Base-by-base conservation (phyloP, 2,329 filamentous ascomycete genomes). In the Ambrosiella beaveri region DNA sequence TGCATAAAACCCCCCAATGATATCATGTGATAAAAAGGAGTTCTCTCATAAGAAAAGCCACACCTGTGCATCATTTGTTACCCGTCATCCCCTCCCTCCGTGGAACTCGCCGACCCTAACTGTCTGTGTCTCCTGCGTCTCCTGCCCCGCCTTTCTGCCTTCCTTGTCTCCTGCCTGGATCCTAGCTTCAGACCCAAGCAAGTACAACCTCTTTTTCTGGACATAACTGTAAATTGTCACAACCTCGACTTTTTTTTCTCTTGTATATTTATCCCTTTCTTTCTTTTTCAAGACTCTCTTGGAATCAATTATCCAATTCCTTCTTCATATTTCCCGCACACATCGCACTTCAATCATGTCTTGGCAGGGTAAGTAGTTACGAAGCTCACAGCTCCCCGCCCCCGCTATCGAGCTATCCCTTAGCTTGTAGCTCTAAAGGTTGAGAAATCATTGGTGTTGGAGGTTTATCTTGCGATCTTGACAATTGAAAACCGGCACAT, bases 291-390 rank as follows among this genome's bases (percentile, higher is more conserved):
- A 57, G 57, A 39, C 38, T 61, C 44, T 27, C 27, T 27, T 27
- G 27, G 52, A 58, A 41, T 53, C 54, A 47, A 35, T 45, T 36
- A 54, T 56, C 7, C 35, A 37, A 39, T 52, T 59, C 45, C 50
- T 41, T 50, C 60, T 54, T 47, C 50, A n/a, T 19, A 54, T 49
- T 51, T 63, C 61, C 56, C 4, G 41, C 55, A 49, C 45, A 57
- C 17, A 37, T 54, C 6, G 54, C 44, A 53, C 13, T 40, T 51
- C 67, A 27, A 79, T 65, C 68, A 85, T 86, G 83, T 86, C 82
- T 72, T 86, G 83, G 82, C 83, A 88, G 84, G 80, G 84, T 86
- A 67, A 66, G 67, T 59, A 38, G 19, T 45, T 53, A 9, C 9
- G 27, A 19, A 27, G 17, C 54, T 15, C 35, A 12, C 37, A 15